Base-by-base conservation (phyloP, 805 yeast genomes). In the Schwanniomyces pseudopolymorphus region DNA sequence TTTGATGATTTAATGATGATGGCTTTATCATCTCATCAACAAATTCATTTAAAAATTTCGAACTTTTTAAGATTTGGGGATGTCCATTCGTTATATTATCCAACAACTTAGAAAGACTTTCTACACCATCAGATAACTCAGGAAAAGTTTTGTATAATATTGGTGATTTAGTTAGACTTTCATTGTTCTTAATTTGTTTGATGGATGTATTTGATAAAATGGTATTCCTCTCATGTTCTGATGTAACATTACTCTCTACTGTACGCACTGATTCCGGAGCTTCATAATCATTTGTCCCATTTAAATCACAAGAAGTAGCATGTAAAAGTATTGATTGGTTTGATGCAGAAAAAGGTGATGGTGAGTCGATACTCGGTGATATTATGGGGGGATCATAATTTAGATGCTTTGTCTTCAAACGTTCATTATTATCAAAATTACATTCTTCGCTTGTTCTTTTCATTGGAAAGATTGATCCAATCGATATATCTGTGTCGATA, bases 41-140 rank as follows among this genome's bases (percentile, higher is more conserved):
- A 44, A 58, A 65, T 31, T 56, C 55, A 42, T 56, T 58, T 53
- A 65, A 59, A 3, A 67, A 50, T 33, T 55, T 67, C 0, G 66
- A 60, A 39, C 58, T 63, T 33, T 61, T 62, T 13, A 63, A 50
- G 46, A 65, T 54, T 24, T 51, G 58, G 22, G 57, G 55, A 11
- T 62, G 61, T 2, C 65, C 67, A 31, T 57, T 57, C 3, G 61
- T 56, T 5, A 61, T 51, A 20, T 55, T 56, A 27, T 62, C 66
- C 14, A 66, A 42, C 1, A 66, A 61, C 39, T 54, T 47, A 5
- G 66, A 57, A 19, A 64, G 43, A 31, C 54, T 51, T 36, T 59
- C 63, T 6, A 66, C 55, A 0, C 71, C 69, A 33, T 53, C 55
- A 4, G 60, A 50, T n/a, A 64, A 38, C 4, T 49, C 62, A 28